Evolutionary conservation across 805 yeast genomes (phyloP).

Genomic region (Jamesozyma jinghongensis): DNA sequence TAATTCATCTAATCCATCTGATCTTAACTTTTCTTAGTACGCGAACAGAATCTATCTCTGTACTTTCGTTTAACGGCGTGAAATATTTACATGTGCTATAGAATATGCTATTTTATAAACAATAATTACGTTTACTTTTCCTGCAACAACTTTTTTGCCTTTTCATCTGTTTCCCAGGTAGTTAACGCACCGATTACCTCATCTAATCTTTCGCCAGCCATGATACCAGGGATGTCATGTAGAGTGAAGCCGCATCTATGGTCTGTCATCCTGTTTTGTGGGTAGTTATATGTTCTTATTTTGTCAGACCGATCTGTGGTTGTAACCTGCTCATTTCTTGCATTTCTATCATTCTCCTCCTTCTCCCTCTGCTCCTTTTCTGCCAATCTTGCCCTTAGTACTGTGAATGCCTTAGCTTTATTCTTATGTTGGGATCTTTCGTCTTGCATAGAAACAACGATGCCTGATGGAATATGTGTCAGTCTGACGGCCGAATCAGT

Average conservation of each 20-base stretch:
- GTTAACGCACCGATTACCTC: conserved; percentile 47
- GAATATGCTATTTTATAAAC: too few species aligned
- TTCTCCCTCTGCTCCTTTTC: conserved; percentile 63
- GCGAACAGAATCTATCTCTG: too few species aligned
- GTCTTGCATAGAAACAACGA: conserved; percentile 84
- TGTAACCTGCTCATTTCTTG: conserved; percentile 75
- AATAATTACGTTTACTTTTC: background rate
- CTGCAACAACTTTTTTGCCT: conserved; percentile 33
- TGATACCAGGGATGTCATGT: conserved; percentile 63
- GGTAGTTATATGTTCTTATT: conserved; percentile 85
- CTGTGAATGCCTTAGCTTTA: conserved; percentile 82
- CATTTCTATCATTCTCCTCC: conserved; percentile 53
- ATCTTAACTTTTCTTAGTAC: too few species aligned
- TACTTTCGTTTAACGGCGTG: too few species aligned
- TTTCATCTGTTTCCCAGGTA: conserved; percentile 37
- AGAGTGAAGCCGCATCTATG: conserved; percentile 78
- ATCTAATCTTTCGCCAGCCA: conserved; percentile 52
- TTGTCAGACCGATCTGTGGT: conserved; percentile 89
- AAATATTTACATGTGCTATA: background rate
- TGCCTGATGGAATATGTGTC: conserved; percentile 86
- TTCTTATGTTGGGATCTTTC: conserved; percentile 92
- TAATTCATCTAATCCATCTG: too few species aligned
- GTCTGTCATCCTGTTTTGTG: conserved; percentile 89
- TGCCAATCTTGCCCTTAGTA: conserved; percentile 75
- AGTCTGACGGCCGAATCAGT: conserved; percentile 95